A percentile compares a stretch with the other conserved stretches of the same genome.
These are phyloP conservation scores for Fraxinus paxiana DNA, from an alignment of 305 asterid genomes.

Conservation along the genomic window DNA sequence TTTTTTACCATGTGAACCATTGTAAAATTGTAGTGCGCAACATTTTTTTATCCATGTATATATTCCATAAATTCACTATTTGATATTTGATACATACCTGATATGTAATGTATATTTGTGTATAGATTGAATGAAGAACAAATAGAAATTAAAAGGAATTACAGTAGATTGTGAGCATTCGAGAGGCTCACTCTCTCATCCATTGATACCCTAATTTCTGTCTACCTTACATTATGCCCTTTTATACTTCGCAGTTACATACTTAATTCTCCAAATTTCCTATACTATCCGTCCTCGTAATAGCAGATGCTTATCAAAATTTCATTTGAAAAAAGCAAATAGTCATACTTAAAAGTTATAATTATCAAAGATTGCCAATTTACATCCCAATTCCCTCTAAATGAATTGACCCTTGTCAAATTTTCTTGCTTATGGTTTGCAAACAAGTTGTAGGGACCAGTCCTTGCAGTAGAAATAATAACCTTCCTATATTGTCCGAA, in stretches of 20 bases:
- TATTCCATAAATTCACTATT: not conserved
- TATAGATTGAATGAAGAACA: not conserved
- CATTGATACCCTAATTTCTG: not conserved
- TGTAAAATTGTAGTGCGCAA: not conserved
- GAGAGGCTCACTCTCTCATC: not conserved
- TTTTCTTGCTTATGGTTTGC: not conserved
- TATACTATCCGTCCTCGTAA: not conserved
- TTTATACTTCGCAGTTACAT: not conserved
- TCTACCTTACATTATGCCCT: not conserved
- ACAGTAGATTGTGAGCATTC: not conserved
- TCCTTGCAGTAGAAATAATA: not conserved
- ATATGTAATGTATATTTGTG: not conserved
- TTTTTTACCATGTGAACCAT: not conserved
- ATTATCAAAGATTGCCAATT: not conserved
- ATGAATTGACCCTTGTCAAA: not conserved
- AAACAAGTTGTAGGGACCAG: not conserved
- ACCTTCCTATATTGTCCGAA: not conserved
- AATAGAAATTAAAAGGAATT: not conserved
- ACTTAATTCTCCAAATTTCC: not conserved
- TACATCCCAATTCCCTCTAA: not conserved
- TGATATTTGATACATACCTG: not conserved
- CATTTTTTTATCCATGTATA: not conserved
- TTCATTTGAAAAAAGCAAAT: not conserved
- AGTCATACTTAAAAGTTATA: not conserved
- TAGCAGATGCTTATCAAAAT: not conserved